Base-by-base conservation (phyloP, 1,139 yeast species). In the Hemisphaericaspora xylofermentans region DNA sequence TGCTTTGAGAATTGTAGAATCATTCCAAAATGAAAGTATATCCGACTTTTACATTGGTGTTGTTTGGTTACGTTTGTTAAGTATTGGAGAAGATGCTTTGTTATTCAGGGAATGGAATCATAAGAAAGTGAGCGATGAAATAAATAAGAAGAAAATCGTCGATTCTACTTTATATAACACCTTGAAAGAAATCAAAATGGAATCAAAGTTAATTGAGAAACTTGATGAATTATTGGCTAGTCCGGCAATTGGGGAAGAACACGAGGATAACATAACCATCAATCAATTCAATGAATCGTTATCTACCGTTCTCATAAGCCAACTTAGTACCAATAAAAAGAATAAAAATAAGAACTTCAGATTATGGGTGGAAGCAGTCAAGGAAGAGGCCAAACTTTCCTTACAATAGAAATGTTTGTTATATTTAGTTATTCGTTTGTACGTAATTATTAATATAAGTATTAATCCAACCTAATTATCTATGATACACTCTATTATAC, bases 31-130 rank as follows among this genome's bases (percentile, higher is more conserved):
- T 44, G 67, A 64, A 33, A 40, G 47, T 6, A 32, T 49, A 8
- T 60, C 53, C 43, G 54, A 53, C 33, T 48, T 51, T 24, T 57
- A 56, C 33, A 45, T 60, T n/a, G 53, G 54, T 35, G 54, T 72
- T 13, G 64, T 84, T 2, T 85, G 94, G 93, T 67, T 81, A 51
- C 68, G 93, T 44, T 68, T 84, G 36, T 63, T 85, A 8, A 52
- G 64, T 2, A 53, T 80, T n/a, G 70, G 76, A 1, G 84, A 81
- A 49, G 77, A 80, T 49, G 82, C 88, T 87, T 45, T 56, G 6
- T 54, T 57, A 12, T 56, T 79, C 17, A 60, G 66, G n/a, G 60
- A 66, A 24, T 67, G 73, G 9, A 61, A 64, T 24, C 65, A 65
- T 40, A 63, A 69, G 41, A 63, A 76, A 3, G 78, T 76, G 43